A percentile compares a stretch with the other conserved stretches of the same genome.
phyloP scores from a whole-genome alignment of 768 basidiomycete genomes.

The Pulveroboletus sp. region DNA sequence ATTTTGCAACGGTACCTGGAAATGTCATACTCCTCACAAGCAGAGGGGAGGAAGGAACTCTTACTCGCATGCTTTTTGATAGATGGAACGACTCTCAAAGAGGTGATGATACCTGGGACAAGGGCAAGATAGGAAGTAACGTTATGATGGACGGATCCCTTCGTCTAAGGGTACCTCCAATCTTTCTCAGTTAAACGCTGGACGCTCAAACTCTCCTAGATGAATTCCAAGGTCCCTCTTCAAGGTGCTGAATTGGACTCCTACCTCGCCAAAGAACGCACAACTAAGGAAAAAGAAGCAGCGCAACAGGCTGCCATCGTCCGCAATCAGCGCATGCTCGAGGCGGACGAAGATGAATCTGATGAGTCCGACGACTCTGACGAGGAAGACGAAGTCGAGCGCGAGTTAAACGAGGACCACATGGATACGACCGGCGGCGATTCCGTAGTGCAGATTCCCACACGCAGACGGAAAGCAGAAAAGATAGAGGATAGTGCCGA shows the following conservation, averaged over 20 bases:
- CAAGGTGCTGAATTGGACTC: conserved; percentile 85
- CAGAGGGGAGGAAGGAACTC: conserved; percentile 73
- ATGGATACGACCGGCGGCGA: conserved; percentile 42
- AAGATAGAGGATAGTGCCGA: conserved; percentile 51
- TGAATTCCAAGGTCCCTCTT: conserved; percentile 86
- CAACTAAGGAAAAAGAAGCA: conserved; percentile 75
- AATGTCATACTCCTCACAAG: conserved; percentile 87
- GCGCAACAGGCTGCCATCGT: conserved; percentile 81
- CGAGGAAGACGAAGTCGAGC: conserved; percentile 54
- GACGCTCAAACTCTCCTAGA: conserved; percentile 37
- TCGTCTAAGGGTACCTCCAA: conserved; percentile 52
- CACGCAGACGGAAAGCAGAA: conserved; percentile 40
- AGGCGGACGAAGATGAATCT: conserved; percentile 89
- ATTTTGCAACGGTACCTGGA: conserved; percentile 77
- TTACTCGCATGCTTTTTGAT: conserved; percentile 75
- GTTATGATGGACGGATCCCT: conserved; percentile 75
- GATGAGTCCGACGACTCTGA: conserved; percentile 67
- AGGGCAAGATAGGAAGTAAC: conserved; percentile 82
- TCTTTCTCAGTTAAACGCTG: not conserved
- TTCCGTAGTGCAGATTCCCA: conserved; percentile 16
- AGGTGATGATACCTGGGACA: conserved; percentile 81
- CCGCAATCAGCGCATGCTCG: conserved; percentile 82
- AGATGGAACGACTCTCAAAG: conserved; percentile 82
- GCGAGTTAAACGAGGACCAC: conserved; percentile 46
- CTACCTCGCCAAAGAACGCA: conserved; percentile 69